Base-by-base conservation (phyloP, 768 basidiomycete species). In the Leccinellum rugosiceps region DNA sequence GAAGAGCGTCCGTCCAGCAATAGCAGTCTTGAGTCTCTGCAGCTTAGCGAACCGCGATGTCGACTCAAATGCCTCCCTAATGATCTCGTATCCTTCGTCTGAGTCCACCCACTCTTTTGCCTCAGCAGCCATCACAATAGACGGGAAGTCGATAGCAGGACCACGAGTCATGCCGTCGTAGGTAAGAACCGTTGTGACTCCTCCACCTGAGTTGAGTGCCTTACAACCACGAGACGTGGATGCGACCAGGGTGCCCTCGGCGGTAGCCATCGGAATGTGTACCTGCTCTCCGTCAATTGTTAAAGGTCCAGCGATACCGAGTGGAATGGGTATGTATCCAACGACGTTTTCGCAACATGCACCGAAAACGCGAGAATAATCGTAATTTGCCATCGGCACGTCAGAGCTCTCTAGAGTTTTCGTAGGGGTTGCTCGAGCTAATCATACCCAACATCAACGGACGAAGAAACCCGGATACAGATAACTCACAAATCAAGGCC, bases 291-390 rank as follows among this genome's bases (percentile, higher is more conserved):
- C 94, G 65, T 99, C 96, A 68, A 99, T 82, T 45, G 83, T 90
- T 34, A 99, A 84, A 3, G 97, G 97, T 2, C 97, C 97, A 15
- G 97, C 97, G 58, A 98, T 88, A 63, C 97, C 97, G 52, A 98
- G 86, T 0, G 97, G 97, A 35, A 99, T 74, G 43, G 96, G 97
- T 72, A 98, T 93, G 72, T 92, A 99, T 31, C 97, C 97, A 49
- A 98, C 84, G 51, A 99, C 97, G 72, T 99, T 98, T 76, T 99
- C 97, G 75, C 97, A 99, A 76, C 96, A 99, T 10, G 96, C 94
- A 57, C 95, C 96, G 53, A 94, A 81, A 31, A 99, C 94, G 10
- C 90, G 85, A 38, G 88, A 86, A 76, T 98, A 99, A 73, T 98
- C 95, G 72, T 97, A 99, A 70, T 87, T 76, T 21, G 81, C 68